Evolutionary conservation across 2,329 filamentous ascomycete species (phyloP).

Genomic region (Drechslerella stenobrocha): DNA sequence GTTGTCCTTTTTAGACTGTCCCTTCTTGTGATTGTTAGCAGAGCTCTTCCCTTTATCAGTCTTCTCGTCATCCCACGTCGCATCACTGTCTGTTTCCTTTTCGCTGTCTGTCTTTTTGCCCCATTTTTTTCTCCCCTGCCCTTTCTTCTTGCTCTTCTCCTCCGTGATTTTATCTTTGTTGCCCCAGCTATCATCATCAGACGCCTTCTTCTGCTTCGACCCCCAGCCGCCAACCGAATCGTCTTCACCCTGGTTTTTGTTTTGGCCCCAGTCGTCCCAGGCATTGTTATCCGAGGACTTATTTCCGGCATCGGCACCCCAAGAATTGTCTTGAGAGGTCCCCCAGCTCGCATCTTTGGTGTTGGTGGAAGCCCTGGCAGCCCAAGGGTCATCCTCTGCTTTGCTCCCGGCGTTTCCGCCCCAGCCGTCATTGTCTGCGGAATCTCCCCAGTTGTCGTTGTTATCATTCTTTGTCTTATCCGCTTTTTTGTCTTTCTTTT

Average conservation of each 20-base stretch:
- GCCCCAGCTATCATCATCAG: not conserved
- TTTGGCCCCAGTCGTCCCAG: slow-evolving; percentile 6
- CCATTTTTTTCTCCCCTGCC: slow-evolving; percentile 29
- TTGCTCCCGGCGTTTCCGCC: slow-evolving; percentile 5
- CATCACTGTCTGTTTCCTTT: slow-evolving; percentile 6
- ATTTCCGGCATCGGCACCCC: not conserved
- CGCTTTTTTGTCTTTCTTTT: slow-evolving; percentile 9
- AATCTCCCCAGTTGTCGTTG: slow-evolving; percentile 1
- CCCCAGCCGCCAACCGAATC: slow-evolving; percentile 10
- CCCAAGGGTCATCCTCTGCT: not conserved
- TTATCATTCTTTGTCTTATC: slow-evolving; percentile 14
- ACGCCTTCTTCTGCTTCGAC: not conserved
- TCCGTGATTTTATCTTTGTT: slow-evolving; percentile 11
- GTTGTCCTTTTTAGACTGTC: slow-evolving; percentile 18
- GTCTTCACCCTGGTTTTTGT: not conserved
- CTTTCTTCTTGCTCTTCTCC: slow-evolving; percentile 16
- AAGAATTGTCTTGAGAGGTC: too few species aligned
- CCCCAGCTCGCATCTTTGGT: slow-evolving; percentile 2
- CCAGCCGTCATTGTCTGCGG: slow-evolving; percentile 8
- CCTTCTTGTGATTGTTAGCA: slow-evolving; percentile 12
- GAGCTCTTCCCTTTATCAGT: slow-evolving; percentile 5
- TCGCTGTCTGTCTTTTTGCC: slow-evolving; percentile 17
- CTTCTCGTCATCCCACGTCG: slow-evolving; percentile 9
- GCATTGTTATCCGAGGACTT: not conserved
- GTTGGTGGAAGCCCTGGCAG: not conserved